Evolutionary conservation across 2,329 filamentous ascomycete species (phyloP).

Genomic region (Cadophora sp.): DNA sequence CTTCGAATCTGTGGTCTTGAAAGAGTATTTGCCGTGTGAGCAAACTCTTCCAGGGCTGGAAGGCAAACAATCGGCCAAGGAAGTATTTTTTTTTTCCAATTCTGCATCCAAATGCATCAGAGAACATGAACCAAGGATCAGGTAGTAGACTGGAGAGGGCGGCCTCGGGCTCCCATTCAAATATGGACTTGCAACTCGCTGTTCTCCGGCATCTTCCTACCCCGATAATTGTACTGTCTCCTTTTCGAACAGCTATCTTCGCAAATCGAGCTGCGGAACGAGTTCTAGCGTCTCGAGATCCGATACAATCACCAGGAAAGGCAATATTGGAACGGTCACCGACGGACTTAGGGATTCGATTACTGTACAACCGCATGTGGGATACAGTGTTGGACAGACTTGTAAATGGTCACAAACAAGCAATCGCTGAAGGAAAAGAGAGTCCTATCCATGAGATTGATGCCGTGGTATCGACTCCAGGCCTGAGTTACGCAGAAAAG

Average conservation of each 20-base stretch:
- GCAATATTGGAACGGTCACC: slow-evolving; percentile 22
- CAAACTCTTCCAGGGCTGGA: not conserved
- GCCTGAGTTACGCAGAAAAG: slow-evolving; percentile 7
- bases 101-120: too few relatives aligned
- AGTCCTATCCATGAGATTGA: slow-evolving; percentile 17
- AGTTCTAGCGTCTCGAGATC: slow-evolving; percentile 24
- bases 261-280: slow-evolving; percentile 29
- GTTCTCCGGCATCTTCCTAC: slow-evolving; percentile 33
- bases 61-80: not conserved
- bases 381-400: slow-evolving; percentile 25
- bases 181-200: slow-evolving; percentile 33
- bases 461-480: slow-evolving; percentile 20
- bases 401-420: slow-evolving; percentile 5
- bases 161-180: slow-evolving; percentile 4
- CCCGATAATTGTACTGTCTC: slow-evolving; percentile 34
- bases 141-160: not conserved
- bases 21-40: not conserved
- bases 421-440: not conserved
- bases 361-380: slow-evolving; percentile 29
- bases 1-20: not conserved
- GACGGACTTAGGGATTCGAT: slow-evolving; percentile 28
- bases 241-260: slow-evolving; percentile 26
- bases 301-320: slow-evolving; percentile 4
- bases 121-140: not conserved
- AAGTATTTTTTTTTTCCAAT: not conserved